These are phyloP conservation scores for Lentinula detonsa DNA, from an alignment of 768 basidiomycete genomes.

Conservation along the genomic window DNA sequence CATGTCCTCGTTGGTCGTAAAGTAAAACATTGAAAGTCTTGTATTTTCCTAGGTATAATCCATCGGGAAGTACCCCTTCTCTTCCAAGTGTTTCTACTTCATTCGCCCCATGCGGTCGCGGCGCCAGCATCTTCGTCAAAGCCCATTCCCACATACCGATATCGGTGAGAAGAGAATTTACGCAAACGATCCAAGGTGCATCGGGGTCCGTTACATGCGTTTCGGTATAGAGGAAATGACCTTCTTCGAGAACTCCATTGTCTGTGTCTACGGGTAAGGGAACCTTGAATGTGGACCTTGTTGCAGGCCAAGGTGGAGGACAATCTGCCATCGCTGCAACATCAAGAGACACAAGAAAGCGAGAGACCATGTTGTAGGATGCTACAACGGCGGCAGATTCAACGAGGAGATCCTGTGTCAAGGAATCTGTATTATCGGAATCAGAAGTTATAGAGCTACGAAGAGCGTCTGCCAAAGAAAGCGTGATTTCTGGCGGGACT, in stretches of 20 bases:
- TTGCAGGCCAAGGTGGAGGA: slow-evolving; percentile 40
- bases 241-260: slow-evolving; percentile 10
- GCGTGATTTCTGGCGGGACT: slow-evolving; percentile 35
- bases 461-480: slow-evolving; percentile 34
- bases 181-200: slow-evolving; percentile 46
- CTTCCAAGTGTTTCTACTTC: neutral
- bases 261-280: slow-evolving; percentile 20
- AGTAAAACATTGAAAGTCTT: slow-evolving; percentile 39
- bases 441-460: slow-evolving; percentile 7
- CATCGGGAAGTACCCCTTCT: slow-evolving; percentile 6
- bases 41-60: slow-evolving; percentile 10
- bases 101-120: neutral
- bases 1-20: slow-evolving; percentile 49
- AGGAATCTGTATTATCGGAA: slow-evolving; percentile 18
- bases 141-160: slow-evolving; percentile 41
- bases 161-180: slow-evolving; percentile 45
- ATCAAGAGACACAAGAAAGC: slow-evolving; percentile 57
- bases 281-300: slow-evolving; percentile 29
- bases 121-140: slow-evolving; percentile 33
- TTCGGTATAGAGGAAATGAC: slow-evolving; percentile 34
- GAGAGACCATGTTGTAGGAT: slow-evolving; percentile 64
- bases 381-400: slow-evolving; percentile 50
- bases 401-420: slow-evolving; percentile 40
- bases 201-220: slow-evolving; percentile 31
- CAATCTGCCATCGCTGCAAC: slow-evolving; percentile 47